A percentile compares a stretch with the other conserved stretches of the same genome.
phyloP scores from a whole-genome alignment of 1,284 basidiomycete genomes.

The Sporisorium iseilematis-ciliati region DNA sequence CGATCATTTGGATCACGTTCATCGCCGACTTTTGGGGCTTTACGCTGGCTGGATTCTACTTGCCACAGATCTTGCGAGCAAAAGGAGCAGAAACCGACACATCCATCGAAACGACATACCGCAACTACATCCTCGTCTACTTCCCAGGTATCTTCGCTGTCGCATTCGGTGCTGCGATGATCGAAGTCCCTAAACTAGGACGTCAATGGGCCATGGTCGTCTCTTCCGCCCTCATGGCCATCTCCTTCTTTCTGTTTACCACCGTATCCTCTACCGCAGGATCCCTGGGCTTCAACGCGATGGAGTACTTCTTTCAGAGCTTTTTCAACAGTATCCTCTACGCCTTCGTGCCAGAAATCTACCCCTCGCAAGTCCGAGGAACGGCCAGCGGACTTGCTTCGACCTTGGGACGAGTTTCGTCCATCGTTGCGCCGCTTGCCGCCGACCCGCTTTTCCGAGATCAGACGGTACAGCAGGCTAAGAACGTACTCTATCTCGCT shows the following conservation, averaged over 20 bases:
- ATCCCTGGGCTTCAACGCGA: constrained; percentile 65
- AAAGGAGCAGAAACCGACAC: constrained; percentile 66
- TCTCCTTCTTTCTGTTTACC: constrained; percentile 71
- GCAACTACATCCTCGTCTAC: constrained; percentile 61
- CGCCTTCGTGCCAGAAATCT: constrained; percentile 71
- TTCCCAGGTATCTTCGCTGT: constrained; percentile 54
- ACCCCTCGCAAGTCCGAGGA: constrained; percentile 70
- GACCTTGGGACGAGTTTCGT: constrained; percentile 69
- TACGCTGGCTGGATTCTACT: constrained; percentile 70
- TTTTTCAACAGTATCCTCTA: constrained; percentile 71
- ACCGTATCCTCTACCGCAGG: constrained; percentile 58
- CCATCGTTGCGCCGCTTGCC: constrained; percentile 70
- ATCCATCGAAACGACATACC: constrained; percentile 70
- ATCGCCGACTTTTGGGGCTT: constrained; percentile 70
- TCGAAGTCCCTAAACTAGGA: constrained; percentile 70
- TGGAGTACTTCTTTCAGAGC: constrained; percentile 70
- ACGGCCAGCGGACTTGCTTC: constrained; percentile 69
- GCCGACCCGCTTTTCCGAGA: constrained; percentile 77
- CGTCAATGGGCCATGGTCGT: constrained; percentile 71
- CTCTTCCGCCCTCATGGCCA: constrained; percentile 70
- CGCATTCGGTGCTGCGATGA: constrained; percentile 68
- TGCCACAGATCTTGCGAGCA: constrained; percentile 70
- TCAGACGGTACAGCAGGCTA: constrained; percentile 37
- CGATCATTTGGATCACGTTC: constrained; percentile 63
- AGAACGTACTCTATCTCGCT: constrained; percentile 57